Evolutionary conservation across 2,329 filamentous ascomycete genomes (phyloP), one percentile per base, ranked within the genome.

Genomic region (Penicillium sp.): DNA sequence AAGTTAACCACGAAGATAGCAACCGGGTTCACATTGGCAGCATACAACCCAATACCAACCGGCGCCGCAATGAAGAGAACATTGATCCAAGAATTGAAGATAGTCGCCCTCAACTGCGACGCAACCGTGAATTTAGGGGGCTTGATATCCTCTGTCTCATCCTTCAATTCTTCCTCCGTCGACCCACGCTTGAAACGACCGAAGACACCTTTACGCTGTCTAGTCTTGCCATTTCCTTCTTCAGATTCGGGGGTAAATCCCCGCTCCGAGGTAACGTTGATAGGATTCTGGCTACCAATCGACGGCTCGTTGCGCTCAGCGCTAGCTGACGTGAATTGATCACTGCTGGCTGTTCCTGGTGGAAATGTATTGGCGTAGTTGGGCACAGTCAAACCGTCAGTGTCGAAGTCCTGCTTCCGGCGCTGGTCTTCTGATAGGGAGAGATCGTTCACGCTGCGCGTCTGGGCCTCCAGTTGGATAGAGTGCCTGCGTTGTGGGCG

Each of bases 1-100:
- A 97, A 97, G 78, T 97, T 97, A 75, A 97, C 84, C 55, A 93
- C 85, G 68, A 97, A 97, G 47, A 95, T 80, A 21, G 82, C 83
- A 56, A 89, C 81, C 3, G 82, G 37, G 22, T 29, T 26, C 45
- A 50, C 39, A 51, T 44, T 33, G 42, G 13, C 39, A 33, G 9
- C 19, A 35, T 9, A 52, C 39, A 21, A 60, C 69, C 55, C 67
- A 76, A 73, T 91, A 57, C 93, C 93, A 33, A 87, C 84, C 0
- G 93, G 93, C 0, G 90, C 91, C 22, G 88, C 86, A 16, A 96
- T 52, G 22, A 96, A 79, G 26, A 97, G 78, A 24, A 96, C 69
- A 69, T 97, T 97, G 77, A 96, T 89, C 86, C 90, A 96, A 0
- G 90, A 95, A 67, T 85, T 88, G 63, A 96, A 84, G 3, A 96